Evolutionary conservation across 2,329 filamentous ascomycete species (phyloP), one percentile per base, ranked within the genome.

Genomic region (Fusarium sororula): DNA sequence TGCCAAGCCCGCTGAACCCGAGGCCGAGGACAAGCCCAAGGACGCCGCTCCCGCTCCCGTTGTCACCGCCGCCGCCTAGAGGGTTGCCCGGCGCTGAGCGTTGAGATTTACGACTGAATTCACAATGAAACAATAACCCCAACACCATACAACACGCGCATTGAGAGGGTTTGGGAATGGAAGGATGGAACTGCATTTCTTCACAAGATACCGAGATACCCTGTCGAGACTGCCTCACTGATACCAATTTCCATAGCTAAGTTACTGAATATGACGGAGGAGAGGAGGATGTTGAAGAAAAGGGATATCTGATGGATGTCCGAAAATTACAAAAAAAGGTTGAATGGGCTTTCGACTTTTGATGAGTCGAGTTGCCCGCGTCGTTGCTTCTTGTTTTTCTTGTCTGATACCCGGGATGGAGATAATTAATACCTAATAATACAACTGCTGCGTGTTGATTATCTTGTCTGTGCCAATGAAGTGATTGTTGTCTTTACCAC

Each of bases 101-200:
- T 72, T 73, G 75, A 68, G 75, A 79, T 69, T 77, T 72, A 74
- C 68, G 72, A 74, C 68, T 68, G 44, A 64, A 63, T 48, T 68
- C 66, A 77, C 72, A 61, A 75, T 71, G 67, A 74, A 76, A 75
- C 68, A 73, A 77, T 74, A 74, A 56, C 62, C 75, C 75, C 68
- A 68, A 35, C 38, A 73, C n/a, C 26, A 72, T 75, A 77, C 76
- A 77, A 77, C 78, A 79, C 79, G 79, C 77, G 78, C 75, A 79
- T 78, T 81, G 80, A 79, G 81, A 81, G 82, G 84, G 84, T 83
- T 69, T 83, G 79, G 84, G 85, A 82, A 84, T 83, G 85, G 84
- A 82, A 81, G 82, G 82, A 84, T 78, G 80, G 85, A 84, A 86
- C 84, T 88, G 87, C 86, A 88, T 88, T 87, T 88, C 80, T 82